phyloP scores from a whole-genome alignment of 768 basidiomycete genomes.

The Kondoa subrosea region DNA sequence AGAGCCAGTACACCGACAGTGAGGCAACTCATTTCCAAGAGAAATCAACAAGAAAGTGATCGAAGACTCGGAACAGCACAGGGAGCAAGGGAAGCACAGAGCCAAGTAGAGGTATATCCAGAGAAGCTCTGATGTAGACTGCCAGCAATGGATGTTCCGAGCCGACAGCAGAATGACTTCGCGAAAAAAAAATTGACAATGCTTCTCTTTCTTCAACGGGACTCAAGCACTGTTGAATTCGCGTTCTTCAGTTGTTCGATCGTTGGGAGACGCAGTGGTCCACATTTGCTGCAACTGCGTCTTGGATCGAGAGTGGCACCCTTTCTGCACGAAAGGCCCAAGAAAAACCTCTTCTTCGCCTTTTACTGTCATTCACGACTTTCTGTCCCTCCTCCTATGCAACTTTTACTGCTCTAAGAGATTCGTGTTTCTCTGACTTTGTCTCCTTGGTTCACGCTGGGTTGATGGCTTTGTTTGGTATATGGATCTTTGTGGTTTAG shows the following conservation, averaged over 20 bases:
- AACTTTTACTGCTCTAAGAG: background rate
- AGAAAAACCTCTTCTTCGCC: background rate
- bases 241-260: background rate
- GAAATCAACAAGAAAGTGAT: background rate
- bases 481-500: background rate
- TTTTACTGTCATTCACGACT: background rate
- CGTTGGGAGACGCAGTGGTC: background rate
- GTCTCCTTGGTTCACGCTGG: background rate
- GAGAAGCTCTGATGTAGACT: background rate
- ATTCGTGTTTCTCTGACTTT: background rate
- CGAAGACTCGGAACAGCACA: background rate
- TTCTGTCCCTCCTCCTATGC: background rate
- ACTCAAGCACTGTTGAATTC: background rate
- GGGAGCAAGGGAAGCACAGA: background rate
- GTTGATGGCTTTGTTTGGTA: background rate
- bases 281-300: background rate
- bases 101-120: conserved; percentile 2
- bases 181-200: background rate
- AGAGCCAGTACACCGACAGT: conserved; percentile 42
- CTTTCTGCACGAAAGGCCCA: background rate
- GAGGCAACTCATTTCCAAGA: background rate
- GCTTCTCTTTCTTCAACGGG: background rate
- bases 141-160: background rate
- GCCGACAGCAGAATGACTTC: background rate
- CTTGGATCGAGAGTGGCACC: background rate